These are phyloP conservation scores for Lichtheimia hyalospora DNA, from an alignment of 371 early-diverging fungal species.

Conservation along the genomic window DNA sequence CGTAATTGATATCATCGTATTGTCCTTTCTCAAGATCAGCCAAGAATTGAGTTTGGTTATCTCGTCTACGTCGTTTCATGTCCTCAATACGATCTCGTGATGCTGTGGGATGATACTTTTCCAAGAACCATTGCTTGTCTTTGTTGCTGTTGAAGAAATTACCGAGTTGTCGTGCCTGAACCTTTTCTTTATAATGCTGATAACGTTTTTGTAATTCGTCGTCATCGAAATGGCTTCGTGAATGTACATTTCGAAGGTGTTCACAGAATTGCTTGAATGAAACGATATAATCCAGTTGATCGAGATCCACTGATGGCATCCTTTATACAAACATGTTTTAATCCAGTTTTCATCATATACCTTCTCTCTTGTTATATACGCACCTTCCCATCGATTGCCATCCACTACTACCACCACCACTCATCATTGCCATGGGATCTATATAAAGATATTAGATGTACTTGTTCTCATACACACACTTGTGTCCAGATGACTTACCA, in stretches of 20 bases:
- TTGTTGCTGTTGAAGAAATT: constrained; percentile 80
- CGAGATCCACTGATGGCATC: constrained; percentile 63
- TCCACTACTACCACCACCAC: constrained; percentile 2
- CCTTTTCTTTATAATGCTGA: constrained; percentile 79
- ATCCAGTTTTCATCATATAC: not conserved
- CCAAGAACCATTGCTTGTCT: constrained; percentile 89
- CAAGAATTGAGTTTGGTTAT: constrained; percentile 62
- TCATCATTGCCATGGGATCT: constrained; percentile 10
- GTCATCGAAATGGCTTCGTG: constrained; percentile 62
- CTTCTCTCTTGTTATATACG: not conserved
- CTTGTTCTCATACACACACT: constrained; percentile 6
- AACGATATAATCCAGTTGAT: constrained; percentile 75
- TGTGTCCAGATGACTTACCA: constrained; percentile 1
- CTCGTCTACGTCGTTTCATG: constrained; percentile 50
- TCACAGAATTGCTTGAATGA: constrained; percentile 82
- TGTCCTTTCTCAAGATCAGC: constrained; percentile 68
- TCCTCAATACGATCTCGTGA: constrained; percentile 58
- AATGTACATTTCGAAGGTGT: constrained; percentile 53
- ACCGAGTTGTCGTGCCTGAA: constrained; percentile 61
- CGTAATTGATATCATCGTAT: constrained; percentile 71
- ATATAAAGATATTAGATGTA: too few species aligned
- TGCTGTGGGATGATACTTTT: constrained; percentile 83
- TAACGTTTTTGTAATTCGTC: constrained; percentile 82
- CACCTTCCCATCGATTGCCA: constrained; percentile 36
- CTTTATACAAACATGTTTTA: constrained; percentile 6